Evolutionary conservation across 2,329 filamentous ascomycete species (phyloP).

Genomic region (Trematosphaeria pertusa): DNA sequence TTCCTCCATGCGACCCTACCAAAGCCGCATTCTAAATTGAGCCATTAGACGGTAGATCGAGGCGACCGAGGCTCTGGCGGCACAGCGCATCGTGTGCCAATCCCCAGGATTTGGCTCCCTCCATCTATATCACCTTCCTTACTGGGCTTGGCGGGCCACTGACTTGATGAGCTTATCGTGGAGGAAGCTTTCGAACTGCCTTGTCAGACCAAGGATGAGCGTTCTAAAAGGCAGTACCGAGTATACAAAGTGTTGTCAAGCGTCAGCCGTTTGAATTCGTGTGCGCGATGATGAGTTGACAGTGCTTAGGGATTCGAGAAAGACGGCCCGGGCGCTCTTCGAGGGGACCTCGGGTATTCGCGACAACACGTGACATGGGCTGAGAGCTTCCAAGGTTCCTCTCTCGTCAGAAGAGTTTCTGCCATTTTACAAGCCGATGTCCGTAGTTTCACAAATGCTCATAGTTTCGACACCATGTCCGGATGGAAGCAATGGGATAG

Average conservation of each 20-base stretch:
- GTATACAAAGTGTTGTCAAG: background rate
- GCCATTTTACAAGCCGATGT: no score
- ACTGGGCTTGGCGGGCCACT: constrained; percentile 3
- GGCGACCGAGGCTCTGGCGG: background rate
- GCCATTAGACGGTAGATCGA: background rate
- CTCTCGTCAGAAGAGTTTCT: no score
- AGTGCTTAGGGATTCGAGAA: background rate
- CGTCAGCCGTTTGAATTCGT: background rate
- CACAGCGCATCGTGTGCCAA: background rate
- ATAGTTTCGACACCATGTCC: no score
- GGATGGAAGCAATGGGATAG: no score
- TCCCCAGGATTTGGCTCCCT: background rate
- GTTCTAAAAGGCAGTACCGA: background rate
- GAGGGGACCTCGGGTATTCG: no score
- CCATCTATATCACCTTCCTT: constrained; percentile 6
- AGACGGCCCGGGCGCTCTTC: background rate
- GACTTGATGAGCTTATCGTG: constrained; percentile 5
- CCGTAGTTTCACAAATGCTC: no score
- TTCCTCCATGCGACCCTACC: background rate
- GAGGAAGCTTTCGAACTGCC: constrained; percentile 9
- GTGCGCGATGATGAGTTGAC: background rate
- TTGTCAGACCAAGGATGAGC: background rate
- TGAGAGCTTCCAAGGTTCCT: no score
- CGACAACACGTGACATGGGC: no score
- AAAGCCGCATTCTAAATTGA: background rate